Percentiles rank a stretch among this genome's conserved stretches.
Evolutionary conservation across 2,329 filamentous ascomycete species (phyloP).

Genomic region (Aureobasidium sp.): DNA sequence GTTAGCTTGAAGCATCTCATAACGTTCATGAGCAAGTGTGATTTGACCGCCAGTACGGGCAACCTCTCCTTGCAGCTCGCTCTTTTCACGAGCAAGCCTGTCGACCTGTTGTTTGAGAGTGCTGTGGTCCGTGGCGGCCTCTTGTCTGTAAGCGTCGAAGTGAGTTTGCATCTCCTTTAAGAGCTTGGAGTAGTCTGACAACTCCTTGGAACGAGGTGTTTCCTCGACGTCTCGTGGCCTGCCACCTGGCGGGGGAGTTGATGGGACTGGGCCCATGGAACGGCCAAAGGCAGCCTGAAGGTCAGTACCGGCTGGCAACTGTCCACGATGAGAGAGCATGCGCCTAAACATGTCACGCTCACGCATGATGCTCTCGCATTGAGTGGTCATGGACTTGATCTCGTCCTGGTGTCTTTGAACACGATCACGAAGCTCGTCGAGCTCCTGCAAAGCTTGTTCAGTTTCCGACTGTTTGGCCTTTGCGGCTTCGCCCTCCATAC

Average conservation of each 20-base stretch:
- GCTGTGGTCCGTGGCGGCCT: constrained; percentile 70
- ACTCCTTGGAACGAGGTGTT: constrained; percentile 45
- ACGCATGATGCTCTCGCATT: constrained; percentile 86
- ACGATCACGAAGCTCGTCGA: constrained; percentile 63
- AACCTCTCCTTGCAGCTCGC: constrained; percentile 70
- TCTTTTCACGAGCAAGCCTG: constrained; percentile 72
- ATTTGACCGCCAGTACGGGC: constrained; percentile 73
- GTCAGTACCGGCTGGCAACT: constrained; percentile 50
- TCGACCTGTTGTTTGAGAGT: constrained; percentile 80
- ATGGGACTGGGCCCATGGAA: constrained; percentile 50
- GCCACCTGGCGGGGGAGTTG: constrained; percentile 35
- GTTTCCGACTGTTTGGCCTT: constrained; percentile 47
- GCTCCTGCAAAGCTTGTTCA: constrained; percentile 54
- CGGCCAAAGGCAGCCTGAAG: constrained; percentile 62
- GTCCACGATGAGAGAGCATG: constrained; percentile 71
- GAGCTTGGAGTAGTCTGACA: constrained; percentile 65
- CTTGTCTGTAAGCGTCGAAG: constrained; percentile 82
- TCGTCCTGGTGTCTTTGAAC: constrained; percentile 77
- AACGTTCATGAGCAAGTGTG: constrained; percentile 70
- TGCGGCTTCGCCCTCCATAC: constrained; percentile 87
- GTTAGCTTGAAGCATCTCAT: constrained; percentile 83
- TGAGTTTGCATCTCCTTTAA: constrained; percentile 82
- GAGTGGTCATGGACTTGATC: constrained; percentile 68
- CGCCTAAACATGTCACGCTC: constrained; percentile 97
- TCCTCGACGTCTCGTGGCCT: constrained; percentile 26